phyloP scores from a whole-genome alignment of 345 rosid species.

The Mangifera indica region DNA sequence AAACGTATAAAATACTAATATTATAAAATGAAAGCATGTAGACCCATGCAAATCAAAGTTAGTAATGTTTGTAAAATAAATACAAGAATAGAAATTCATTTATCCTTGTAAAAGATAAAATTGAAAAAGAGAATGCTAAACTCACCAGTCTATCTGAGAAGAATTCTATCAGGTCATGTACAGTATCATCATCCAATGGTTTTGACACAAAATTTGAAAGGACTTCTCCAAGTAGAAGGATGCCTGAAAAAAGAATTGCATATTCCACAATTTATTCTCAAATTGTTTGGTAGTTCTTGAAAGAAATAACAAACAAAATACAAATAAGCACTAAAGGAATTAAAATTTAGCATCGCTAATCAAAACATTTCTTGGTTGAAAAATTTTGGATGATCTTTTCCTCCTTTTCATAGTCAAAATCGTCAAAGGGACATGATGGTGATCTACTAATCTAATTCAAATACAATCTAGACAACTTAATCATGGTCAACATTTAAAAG shows the following conservation, averaged over 20 bases:
- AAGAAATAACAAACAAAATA: background rate
- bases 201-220: constrained; percentile 51
- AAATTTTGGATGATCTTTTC: background rate
- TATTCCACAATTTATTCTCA: constrained; percentile 8
- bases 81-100: background rate
- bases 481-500: background rate
- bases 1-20: background rate
- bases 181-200: constrained; percentile 49
- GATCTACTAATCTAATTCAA: background rate
- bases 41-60: background rate
- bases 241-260: constrained; percentile 42
- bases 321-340: background rate
- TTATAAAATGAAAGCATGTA: background rate
- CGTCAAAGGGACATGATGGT: background rate
- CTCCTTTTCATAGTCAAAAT: background rate
- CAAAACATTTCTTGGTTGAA: background rate
- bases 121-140: constrained; percentile 19
- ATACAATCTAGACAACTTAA: background rate
- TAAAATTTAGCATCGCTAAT: background rate
- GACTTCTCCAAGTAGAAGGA: constrained; percentile 76
- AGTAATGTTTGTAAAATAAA: background rate
- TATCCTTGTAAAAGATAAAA: background rate
- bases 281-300: background rate
- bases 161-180: constrained; percentile 63
- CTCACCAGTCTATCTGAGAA: constrained; percentile 82